Conservation (phyloP, 768 basidiomycete genomes). For the Lactarius pseudohatsudake region DNA sequence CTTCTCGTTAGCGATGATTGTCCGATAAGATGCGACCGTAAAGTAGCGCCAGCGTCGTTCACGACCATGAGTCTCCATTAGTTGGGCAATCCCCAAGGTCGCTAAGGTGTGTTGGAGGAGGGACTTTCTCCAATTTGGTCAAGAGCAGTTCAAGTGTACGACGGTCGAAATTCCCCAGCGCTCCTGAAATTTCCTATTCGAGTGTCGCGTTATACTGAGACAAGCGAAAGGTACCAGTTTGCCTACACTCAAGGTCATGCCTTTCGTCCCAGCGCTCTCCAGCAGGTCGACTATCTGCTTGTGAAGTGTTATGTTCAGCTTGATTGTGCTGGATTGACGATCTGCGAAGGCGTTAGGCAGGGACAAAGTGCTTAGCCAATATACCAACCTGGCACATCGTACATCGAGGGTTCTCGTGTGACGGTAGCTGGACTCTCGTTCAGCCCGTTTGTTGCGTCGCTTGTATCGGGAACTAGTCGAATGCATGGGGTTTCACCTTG, state of each 20-base stretch:
- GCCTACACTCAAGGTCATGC: slow-evolving; percentile 70
- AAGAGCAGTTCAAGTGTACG: slow-evolving; percentile 84
- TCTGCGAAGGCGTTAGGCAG: slow-evolving; percentile 9
- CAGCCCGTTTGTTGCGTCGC: slow-evolving; percentile 28
- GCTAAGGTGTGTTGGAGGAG: slow-evolving; percentile 67
- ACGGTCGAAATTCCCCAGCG: slow-evolving; percentile 70
- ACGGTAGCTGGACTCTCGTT: slow-evolving; percentile 23
- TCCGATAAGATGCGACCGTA: slow-evolving; percentile 66
- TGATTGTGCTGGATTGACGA: slow-evolving; percentile 37
- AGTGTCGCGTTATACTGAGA: background rate
- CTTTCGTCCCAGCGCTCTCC: slow-evolving; percentile 62
- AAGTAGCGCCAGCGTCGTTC: slow-evolving; percentile 87
- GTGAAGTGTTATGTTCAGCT: slow-evolving; percentile 68
- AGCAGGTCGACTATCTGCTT: slow-evolving; percentile 76
- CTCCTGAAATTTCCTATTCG: slow-evolving; percentile 58
- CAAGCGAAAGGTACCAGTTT: slow-evolving; percentile 6
- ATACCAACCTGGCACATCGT: slow-evolving; percentile 38
- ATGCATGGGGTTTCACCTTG: slow-evolving; percentile 59
- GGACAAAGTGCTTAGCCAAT: background rate
- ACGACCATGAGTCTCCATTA: slow-evolving; percentile 81
- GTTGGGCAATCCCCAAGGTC: slow-evolving; percentile 69
- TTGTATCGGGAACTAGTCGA: slow-evolving; percentile 54
- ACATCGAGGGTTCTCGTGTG: background rate
- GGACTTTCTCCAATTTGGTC: slow-evolving; percentile 59
- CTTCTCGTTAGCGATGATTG: slow-evolving; percentile 61